Evolutionary conservation across 768 basidiomycete species (phyloP), one percentile per base, ranked within the genome.

Genomic region (Lactarius trivialis): DNA sequence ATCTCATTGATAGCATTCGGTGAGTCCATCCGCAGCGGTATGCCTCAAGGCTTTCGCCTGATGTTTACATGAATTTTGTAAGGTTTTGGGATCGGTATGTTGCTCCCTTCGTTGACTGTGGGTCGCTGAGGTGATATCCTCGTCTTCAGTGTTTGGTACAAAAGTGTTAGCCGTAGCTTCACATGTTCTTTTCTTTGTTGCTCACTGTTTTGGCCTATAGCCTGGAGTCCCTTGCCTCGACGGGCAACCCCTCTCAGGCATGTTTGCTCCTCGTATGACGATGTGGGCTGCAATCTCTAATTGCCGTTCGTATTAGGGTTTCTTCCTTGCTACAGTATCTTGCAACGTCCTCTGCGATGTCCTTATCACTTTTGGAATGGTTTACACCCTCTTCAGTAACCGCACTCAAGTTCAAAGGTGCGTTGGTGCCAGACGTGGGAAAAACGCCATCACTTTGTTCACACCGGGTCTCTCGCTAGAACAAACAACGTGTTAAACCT

Each of bases 311-410:
- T 24, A 15, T 3, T 7, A 57, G 56, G 33, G 24, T 15, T 48
- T 24, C 28, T 57, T 32, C 21, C 8, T 57, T 26, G 28, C 45
- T 8, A 49, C 32, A 17, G 33, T 57, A 9, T 45, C 45, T 34
- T 57, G 56, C 21, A 33, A 49, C 3, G 24, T 49, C 30, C 15
- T 57, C 34, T 57, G 56, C 24, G 45, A 57, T 32, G 24, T 36
- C 14, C 32, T 57, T 17, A 57, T 57, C 12, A 34, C 56, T 19
- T 24, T 57, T 45, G 56, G 56, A 57, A 57, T 57, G 56, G 43
- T 57, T 24, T 48, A 45, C 33, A 26, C 45, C 7, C 56, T 57
- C 33, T 49, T 49, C n/a, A 49, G 56, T 19, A 57, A 49, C 30
- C 56, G 33, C 43, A 57, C 43, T 36, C 43, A 49, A 17, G 43